Base-by-base conservation (phyloP, 176 grass and related monocot genomes). In the Phoenix dactylifera region DNA sequence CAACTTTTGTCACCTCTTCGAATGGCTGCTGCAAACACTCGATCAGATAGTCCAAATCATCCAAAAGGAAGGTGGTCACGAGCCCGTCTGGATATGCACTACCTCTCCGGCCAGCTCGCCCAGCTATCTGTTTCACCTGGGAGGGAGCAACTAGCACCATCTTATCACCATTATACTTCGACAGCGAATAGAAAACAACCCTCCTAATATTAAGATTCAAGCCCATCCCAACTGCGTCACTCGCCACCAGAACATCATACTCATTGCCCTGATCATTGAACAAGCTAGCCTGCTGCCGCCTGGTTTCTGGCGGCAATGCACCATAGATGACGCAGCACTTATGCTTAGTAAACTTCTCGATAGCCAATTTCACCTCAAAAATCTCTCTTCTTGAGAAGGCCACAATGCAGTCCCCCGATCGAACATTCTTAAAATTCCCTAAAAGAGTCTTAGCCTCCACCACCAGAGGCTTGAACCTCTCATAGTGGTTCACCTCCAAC, bases 51-150 rank as follows among this genome's bases (percentile, higher is more conserved):
- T 88, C 84, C 70, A 97, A 78, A 77, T 97, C 87, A 57, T 90
- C 86, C 66, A 74, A 63, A 75, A 75, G 35, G 71, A 90, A 97
- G 55, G 92, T 88, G 26, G 87, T 97, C 17, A 74, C 75, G 65
- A 97, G 88, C 10, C 92, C 92, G 70, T 97, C 87, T 7, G 92
- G 92, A 57, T 83, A 97, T 57, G 88, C 60, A 64, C 87, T 91
- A 24, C 92, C 92, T 74, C 92, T 88, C 48, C 87, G 86, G 23
- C 92, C 92, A 55, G 83, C 92, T 58, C 87, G 84, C 0, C 92
- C 92, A 56, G 92, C 87, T 57, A 97, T 97, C 76, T 97, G 92
- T 62, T 97, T 91, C 51, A 97, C 87, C 81, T 97, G 92, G 51
- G 83, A 90, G 22, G 92, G 71, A 51, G 83, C 67, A 61, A 97